phyloP scores from a whole-genome alignment of 2,329 filamentous ascomycete genomes.

The Calonectria hongkongensis region DNA sequence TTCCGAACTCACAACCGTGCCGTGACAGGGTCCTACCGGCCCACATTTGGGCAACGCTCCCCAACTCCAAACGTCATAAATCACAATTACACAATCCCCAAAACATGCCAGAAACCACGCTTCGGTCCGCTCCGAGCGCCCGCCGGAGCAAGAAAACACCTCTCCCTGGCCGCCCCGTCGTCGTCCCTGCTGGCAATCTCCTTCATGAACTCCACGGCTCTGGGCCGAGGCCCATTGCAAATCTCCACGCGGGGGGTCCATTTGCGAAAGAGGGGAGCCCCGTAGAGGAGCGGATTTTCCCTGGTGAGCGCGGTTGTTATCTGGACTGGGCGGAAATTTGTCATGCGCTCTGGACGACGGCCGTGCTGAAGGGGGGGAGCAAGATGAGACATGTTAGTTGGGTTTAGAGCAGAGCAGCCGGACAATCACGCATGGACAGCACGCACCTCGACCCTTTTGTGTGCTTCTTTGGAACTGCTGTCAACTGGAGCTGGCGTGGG shows the following conservation, averaged over 20 bases:
- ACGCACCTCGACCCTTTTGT: background rate
- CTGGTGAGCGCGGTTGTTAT: background rate
- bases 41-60: constrained; percentile 12
- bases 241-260: constrained; percentile 15
- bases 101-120: background rate
- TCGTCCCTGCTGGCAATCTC: background rate
- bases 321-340: background rate
- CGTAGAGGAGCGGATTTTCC: background rate
- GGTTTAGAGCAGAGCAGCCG: background rate
- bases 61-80: constrained; percentile 9
- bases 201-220: background rate
- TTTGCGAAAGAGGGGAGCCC: background rate
- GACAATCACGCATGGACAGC: background rate
- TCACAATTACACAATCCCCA: background rate
- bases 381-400: background rate
- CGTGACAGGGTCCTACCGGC: constrained; percentile 12
- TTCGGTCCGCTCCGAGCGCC: background rate
- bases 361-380: background rate
- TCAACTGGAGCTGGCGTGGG: background rate
- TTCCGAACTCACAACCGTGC: constrained; percentile 10
- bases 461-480: background rate
- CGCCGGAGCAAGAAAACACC: background rate
- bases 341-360: constrained; percentile 6
- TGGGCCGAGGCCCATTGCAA: background rate
- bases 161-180: background rate